Evolutionary conservation across 345 rosid genomes (phyloP), one percentile per base, ranked within the genome.

Genomic region (Hibiscus trionum): DNA sequence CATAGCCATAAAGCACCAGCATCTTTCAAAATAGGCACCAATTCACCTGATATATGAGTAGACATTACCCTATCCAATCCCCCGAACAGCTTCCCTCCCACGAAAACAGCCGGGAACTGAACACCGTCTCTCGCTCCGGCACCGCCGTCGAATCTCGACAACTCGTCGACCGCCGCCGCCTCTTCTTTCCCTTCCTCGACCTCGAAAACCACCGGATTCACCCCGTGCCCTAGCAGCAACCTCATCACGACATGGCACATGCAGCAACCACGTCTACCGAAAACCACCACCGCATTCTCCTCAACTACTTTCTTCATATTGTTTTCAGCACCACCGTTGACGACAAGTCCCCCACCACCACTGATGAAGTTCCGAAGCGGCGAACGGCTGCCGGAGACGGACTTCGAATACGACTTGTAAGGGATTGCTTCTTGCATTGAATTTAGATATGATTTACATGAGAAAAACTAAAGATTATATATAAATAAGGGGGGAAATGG

Each of bases 1-100:
- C 77, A 93, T 75, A 93, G 81, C 98, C 97, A 93, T 50, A 93
- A 73, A 75, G 97, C 97, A 17, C 93, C 89, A 3, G 86, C 97
- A 4, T 84, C 85, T 69, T 90, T 93, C 75, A 93, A 76, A 67
- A 89, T 80, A n/a, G 98, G 94, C 73, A 91, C 92, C 75, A 93
- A 73, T 58, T 89, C 97, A 69, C 97, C 97, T 0, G 96, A 80
- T 59, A 91, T 89, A 83, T 91, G 98, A 70, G 90, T 79, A 2
- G 97, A 79, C 88, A 93, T 89, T 66, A 93, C 86, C 72, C 80
- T 88, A 64, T 93, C 98, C 60, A 93, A 74, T 42, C 97, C 97
- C 50, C 98, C 98, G 44, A 93, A 87, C 83, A 91, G 62, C 60
- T 82, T 85, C 27, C 98, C 98, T 1, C 98, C 97, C 0, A 93